Conservation (phyloP, 2,329 filamentous ascomycete species). For the Zymoseptoria crescenta region DNA sequence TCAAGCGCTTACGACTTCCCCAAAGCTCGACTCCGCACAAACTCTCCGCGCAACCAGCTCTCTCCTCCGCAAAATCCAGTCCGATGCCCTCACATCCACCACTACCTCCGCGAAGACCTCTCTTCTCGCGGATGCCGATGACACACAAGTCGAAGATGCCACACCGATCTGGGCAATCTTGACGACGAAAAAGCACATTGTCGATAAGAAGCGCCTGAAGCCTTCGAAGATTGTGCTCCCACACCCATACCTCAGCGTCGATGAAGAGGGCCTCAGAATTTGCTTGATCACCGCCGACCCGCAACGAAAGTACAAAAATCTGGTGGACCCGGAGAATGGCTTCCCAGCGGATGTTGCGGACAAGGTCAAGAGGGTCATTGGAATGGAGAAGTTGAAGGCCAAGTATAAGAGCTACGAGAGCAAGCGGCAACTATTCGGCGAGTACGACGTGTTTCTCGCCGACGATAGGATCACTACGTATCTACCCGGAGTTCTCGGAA, state of each 20-base stretch:
- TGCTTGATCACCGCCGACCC: conserved; percentile 80
- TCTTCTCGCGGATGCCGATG: conserved; percentile 46
- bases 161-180: conserved; percentile 53
- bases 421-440: conserved; percentile 69
- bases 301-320: conserved; percentile 84
- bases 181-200: conserved; percentile 59
- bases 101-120: conserved; percentile 45
- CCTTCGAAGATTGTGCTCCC: conserved; percentile 61
- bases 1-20: conserved; percentile 32
- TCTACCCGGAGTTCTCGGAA: conserved; percentile 73
- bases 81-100: conserved; percentile 38
- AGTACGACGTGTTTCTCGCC: conserved; percentile 90
- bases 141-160: conserved; percentile 40
- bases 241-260: conserved; percentile 54
- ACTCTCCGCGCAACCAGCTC: conserved; percentile 53
- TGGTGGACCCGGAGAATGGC: conserved; percentile 59
- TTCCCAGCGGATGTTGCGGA: conserved; percentile 42
- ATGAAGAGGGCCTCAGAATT: conserved; percentile 48
- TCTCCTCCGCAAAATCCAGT: conserved; percentile 45
- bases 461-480: conserved; percentile 73
- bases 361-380: conserved; percentile 58
- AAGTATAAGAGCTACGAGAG: conserved; percentile 87
- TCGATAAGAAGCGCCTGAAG: conserved; percentile 71
- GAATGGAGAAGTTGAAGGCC: conserved; percentile 74
- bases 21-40: conserved; percentile 41